Percentiles rank a stretch among this genome's conserved stretches.
Evolutionary conservation across 805 yeast genomes (phyloP).

Genomic region (Kodamaea nitidulidarum): DNA sequence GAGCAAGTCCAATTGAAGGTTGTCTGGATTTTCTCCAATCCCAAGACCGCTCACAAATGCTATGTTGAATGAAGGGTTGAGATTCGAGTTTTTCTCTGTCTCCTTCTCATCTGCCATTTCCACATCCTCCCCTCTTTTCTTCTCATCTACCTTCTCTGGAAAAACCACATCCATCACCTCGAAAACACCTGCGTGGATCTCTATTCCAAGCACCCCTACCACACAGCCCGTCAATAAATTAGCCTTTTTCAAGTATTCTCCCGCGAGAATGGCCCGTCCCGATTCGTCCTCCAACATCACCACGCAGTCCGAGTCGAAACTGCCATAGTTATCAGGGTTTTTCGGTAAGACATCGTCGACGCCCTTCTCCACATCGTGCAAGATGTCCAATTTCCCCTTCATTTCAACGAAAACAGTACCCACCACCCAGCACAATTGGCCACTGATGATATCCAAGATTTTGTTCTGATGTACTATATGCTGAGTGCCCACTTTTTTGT

Average conservation of each 20-base stretch:
- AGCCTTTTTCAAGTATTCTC: slow-evolving; percentile 47
- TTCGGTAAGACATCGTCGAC: slow-evolving; percentile 47
- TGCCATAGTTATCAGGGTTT: slow-evolving; percentile 31
- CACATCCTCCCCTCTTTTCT: slow-evolving; percentile 22
- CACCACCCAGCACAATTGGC: slow-evolving; percentile 70
- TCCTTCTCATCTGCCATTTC: slow-evolving; percentile 20
- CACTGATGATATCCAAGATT: slow-evolving; percentile 56
- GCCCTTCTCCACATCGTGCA: slow-evolving; percentile 70
- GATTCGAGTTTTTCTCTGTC: slow-evolving; percentile 1
- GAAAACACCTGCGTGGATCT: slow-evolving; percentile 76
- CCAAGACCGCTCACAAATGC: slow-evolving; percentile 78
- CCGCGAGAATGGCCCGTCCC: slow-evolving; percentile 75
- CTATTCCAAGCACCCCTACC: slow-evolving; percentile 83
- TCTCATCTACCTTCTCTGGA: slow-evolving; percentile 36
- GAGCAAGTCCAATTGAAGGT: slow-evolving; percentile 51
- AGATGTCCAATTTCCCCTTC: slow-evolving; percentile 78
- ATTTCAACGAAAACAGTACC: slow-evolving; percentile 86
- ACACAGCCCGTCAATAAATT: slow-evolving; percentile 87
- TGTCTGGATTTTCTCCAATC: slow-evolving; percentile 44
- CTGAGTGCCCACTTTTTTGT: slow-evolving; percentile 30
- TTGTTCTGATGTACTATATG: slow-evolving; percentile 32
- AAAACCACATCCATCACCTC: slow-evolving; percentile 75
- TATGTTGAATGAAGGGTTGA: slow-evolving; percentile 36
- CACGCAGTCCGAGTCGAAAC: slow-evolving; percentile 45
- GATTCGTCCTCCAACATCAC: slow-evolving; percentile 87